Conservation (phyloP, 78 protist genomes). For the Isochrysis galbana region DNA sequence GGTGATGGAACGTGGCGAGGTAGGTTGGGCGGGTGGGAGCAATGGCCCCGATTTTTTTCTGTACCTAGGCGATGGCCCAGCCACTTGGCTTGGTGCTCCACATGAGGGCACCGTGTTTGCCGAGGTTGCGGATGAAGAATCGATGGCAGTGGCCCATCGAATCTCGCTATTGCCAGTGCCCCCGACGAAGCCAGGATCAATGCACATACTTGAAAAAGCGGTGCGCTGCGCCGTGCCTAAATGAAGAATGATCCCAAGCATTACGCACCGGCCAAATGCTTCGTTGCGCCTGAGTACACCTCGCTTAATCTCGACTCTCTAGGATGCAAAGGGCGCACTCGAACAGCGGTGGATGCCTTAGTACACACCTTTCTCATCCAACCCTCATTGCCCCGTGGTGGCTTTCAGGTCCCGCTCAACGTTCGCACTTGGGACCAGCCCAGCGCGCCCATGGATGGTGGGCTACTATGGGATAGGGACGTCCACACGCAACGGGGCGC, state of each 20-base stretch:
- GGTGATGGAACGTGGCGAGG: slow-evolving; percentile 26
- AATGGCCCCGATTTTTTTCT: neutral
- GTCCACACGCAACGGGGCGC: no score
- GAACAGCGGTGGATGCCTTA: neutral
- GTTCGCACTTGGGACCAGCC: no score
- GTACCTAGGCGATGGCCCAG: slow-evolving; percentile 8
- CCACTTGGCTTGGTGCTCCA: neutral
- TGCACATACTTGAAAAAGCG: neutral
- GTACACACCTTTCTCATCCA: neutral
- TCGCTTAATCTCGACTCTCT: neutral
- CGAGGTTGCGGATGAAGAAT: slow-evolving; percentile 4
- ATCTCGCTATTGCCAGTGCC: neutral
- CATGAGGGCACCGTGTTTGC: slow-evolving; percentile 18
- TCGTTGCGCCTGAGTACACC: neutral
- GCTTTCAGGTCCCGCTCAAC: no score
- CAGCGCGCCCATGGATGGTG: no score
- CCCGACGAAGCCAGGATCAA: neutral
- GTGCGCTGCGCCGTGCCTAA: neutral
- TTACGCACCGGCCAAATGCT: neutral
- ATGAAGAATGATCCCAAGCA: no score
- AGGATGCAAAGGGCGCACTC: neutral
- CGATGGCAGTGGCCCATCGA: neutral
- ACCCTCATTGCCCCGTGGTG: no score
- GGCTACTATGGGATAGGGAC: no score
- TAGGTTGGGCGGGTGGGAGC: slow-evolving; percentile 2